A percentile compares a stretch with the other conserved stretches of the same genome.
These are phyloP conservation scores for Pseudogymnoascus sp. DNA, from an alignment of 2,329 filamentous ascomycete genomes.

Conservation along the genomic window DNA sequence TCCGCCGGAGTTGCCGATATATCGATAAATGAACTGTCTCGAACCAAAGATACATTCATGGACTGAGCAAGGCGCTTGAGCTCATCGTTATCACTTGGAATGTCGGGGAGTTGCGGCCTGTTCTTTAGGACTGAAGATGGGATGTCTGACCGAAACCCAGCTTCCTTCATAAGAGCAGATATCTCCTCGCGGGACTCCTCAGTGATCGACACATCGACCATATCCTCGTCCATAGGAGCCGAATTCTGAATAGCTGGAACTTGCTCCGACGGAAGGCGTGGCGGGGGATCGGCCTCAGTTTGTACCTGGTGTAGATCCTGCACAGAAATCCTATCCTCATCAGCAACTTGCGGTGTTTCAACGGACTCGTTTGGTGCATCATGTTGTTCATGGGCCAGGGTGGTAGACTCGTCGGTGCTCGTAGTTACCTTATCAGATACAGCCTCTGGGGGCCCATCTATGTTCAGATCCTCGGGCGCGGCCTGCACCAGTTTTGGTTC, in stretches of 20 bases:
- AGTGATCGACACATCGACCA: constrained; percentile 18
- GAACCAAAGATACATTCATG: constrained; percentile 17
- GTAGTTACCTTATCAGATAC: constrained; percentile 4
- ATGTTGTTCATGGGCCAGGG: constrained; percentile 13
- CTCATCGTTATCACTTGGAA: constrained; percentile 19
- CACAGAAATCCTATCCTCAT: constrained; percentile 15
- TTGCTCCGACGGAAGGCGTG: constrained; percentile 16
- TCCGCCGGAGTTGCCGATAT: neutral
- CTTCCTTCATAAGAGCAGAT: constrained; percentile 39
- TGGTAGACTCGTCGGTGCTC: constrained; percentile 12
- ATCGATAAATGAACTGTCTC: neutral
- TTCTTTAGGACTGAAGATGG: constrained; percentile 31
- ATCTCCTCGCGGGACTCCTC: constrained; percentile 32
- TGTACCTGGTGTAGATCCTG: constrained; percentile 15
- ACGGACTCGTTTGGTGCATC: constrained; percentile 10
- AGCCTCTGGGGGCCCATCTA: neutral
- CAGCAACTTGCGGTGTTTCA: constrained; percentile 11
- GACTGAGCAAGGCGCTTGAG: constrained; percentile 21
- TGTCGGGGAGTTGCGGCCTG: constrained; percentile 17
- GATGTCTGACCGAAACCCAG: constrained; percentile 40
- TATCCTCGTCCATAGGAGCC: constrained; percentile 29
- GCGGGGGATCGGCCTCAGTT: constrained; percentile 8
- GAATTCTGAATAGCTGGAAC: constrained; percentile 14
- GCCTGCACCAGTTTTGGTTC: constrained; percentile 58
- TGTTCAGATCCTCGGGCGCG: constrained; percentile 29